A percentile compares a stretch with the other conserved stretches of the same genome.
phyloP scores from a whole-genome alignment of 768 basidiomycete genomes.

The Podaxis rugospora region DNA sequence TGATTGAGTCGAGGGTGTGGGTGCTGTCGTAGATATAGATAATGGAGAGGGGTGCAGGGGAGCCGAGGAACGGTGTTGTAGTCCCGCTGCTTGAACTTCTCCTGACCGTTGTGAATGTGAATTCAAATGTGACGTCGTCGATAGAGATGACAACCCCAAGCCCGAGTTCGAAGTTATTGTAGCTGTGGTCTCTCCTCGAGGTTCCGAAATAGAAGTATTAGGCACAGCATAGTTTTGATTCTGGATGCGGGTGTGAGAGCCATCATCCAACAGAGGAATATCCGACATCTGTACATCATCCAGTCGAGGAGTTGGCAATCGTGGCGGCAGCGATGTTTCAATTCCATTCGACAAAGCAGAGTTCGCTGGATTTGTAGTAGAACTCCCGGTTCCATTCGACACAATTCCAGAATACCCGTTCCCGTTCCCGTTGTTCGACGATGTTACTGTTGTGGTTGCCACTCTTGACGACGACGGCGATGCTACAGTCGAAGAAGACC shows the following conservation, averaged over 20 bases:
- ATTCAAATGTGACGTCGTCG: too few relatives aligned
- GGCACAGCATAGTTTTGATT: too few relatives aligned
- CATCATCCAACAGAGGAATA: slow-evolving; percentile 5
- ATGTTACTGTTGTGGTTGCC: not conserved
- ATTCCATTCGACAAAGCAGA: not conserved
- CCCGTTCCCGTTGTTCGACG: too few relatives aligned
- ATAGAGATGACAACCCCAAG: not conserved
- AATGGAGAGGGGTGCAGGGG: not conserved
- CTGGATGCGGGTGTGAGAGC: not conserved
- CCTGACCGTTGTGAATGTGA: not conserved
- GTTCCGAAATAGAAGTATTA: not conserved
- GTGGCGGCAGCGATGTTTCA: not conserved
- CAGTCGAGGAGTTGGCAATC: slow-evolving; percentile 8
- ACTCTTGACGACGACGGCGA: not conserved
- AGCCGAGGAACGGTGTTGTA: not conserved
- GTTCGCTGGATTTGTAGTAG: not conserved
- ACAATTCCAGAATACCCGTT: too few relatives aligned
- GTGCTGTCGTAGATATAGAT: not conserved
- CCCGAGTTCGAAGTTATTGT: not conserved
- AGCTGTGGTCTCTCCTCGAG: not conserved
- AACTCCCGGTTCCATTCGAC: too few relatives aligned
- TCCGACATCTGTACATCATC: slow-evolving; percentile 12
- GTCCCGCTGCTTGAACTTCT: not conserved
- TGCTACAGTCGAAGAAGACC: not conserved
- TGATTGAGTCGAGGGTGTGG: not conserved